Base-by-base conservation (phyloP, 805 yeast genomes). In the Kregervanrija fluxuum region DNA sequence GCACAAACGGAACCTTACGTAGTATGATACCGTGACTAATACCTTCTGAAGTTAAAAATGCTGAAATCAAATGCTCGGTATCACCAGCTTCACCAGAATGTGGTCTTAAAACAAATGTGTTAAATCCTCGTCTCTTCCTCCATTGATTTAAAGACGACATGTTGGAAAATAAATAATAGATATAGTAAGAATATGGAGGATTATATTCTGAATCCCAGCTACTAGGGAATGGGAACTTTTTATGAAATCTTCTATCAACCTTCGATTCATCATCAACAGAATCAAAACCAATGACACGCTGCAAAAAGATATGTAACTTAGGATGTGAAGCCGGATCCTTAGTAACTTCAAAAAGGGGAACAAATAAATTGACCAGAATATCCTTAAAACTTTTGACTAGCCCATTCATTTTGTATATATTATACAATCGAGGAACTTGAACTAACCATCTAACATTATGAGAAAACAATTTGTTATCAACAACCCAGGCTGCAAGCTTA, bases 81-180 rank as follows among this genome's bases (percentile, higher is more conserved):
- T 93, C 99, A 48, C 99, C 99, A n/a, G 99, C 99, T 66, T 93
- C 99, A 51, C 99, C 99, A 54, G 96, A 87, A 64, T 93, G 99
- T 3, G 99, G 99, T 57, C 99, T 77, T 55, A 93, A 69, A n/a
- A 88, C 95, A 65, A 93, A 82, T 0, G 97, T 90, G 62, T 85
- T 90, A 65, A 79, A 85, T 0, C 85, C 84, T 46, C 90, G 74
- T 46, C 69, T 73, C 32, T 72, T 67, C 66, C 99, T 78, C 79
- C 91, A 84, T 51, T 82, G 80, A 60, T 93, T 93, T 62, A 93
- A 73, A 8, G 95, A 78, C 2, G 95, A 79, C 64, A 93, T 64
- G 65, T 90, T 90, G 30, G 96, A 83, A 62, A 79, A 91, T 46
- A 93, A 61, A 67, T 90, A 90, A 68, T 93, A 93, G 52, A 93